These are phyloP conservation scores for Papilionanthe hybrid DNA, from an alignment of 116 monocot genomes.

Conservation along the genomic window DNA sequence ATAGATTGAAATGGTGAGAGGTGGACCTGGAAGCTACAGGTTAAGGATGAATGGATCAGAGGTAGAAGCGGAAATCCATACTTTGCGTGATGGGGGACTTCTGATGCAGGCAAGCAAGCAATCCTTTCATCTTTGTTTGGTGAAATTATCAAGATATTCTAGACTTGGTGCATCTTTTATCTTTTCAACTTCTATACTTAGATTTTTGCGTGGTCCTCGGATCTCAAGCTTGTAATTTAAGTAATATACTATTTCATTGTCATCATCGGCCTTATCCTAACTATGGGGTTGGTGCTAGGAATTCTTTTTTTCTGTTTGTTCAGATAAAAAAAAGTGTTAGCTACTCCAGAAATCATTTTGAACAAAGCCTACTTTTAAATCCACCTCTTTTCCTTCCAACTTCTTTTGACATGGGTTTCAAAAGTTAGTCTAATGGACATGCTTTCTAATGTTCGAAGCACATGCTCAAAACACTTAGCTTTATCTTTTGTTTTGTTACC, in stretches of 20 bases:
- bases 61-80: constrained; percentile 94
- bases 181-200: neutral
- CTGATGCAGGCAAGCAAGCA: constrained; percentile 91
- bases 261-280: too few species aligned
- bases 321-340: too few species aligned
- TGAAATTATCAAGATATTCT: neutral
- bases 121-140: neutral
- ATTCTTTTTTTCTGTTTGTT: too few species aligned
- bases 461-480: too few species aligned
- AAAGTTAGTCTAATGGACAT: neutral
- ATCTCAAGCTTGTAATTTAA: neutral
- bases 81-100: constrained; percentile 91
- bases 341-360: too few species aligned
- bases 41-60: constrained; percentile 83
- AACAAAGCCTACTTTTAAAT: too few species aligned
- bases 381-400: too few species aligned
- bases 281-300: too few species aligned
- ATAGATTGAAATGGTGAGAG: constrained; percentile 90
- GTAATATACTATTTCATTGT: neutral
- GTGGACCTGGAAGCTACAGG: constrained; percentile 94
- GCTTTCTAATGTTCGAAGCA: too few species aligned
- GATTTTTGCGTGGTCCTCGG: neutral
- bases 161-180: neutral
- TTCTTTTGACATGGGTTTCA: too few species aligned
- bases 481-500: too few species aligned